Base-by-base conservation (phyloP, 176 grass and related monocot genomes). In the Juncus inflexus region DNA sequence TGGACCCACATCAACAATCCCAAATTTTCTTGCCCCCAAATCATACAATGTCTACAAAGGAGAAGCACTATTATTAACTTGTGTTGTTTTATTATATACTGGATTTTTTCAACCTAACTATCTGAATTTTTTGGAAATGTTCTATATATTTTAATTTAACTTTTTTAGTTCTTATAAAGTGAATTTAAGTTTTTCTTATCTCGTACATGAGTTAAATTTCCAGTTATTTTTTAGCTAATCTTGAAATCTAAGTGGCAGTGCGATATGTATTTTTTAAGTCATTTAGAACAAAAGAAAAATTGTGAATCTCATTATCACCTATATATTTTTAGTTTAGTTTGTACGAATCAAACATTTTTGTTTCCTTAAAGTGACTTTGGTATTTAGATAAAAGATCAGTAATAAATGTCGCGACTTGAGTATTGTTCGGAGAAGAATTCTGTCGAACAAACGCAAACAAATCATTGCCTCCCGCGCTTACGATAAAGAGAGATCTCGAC, bases 11-110 rank as follows among this genome's bases (percentile, higher is more conserved):
- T 75, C 75, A 16, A 79, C 42, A 45, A 84, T n/a, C n/a, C 49
- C 81, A 0, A 84, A 43, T 65, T 84, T 84, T 65, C 81, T 69
- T 6, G 63, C 81, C 2, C 81, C 81, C 40, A 84, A 35, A 52
- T 3, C 3, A 65, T 84, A 50, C 8, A 84, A 2, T 4, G 37
- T 77, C 55, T 19, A 38, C 0, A 35, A 63, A 63, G 11, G 14
- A 15, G 56, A 60, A 60, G 56, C 56, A 60, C 10, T 60, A 60
- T 4, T 35, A 15, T 35, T 60, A 6, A 35, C 5, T 15, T 15
- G n/a, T 15, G 10, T 60, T 3, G 19, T 6, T 60, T 60, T 60
- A 60, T 4, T 63, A 16, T 35, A 63, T 7, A 35, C 28, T 63
- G n/a, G n/a, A n/a, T n/a, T n/a, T n/a, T n/a, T n/a, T n/a, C n/a